Conservation (phyloP, 805 yeast species). For the Starmerella cellae region DNA sequence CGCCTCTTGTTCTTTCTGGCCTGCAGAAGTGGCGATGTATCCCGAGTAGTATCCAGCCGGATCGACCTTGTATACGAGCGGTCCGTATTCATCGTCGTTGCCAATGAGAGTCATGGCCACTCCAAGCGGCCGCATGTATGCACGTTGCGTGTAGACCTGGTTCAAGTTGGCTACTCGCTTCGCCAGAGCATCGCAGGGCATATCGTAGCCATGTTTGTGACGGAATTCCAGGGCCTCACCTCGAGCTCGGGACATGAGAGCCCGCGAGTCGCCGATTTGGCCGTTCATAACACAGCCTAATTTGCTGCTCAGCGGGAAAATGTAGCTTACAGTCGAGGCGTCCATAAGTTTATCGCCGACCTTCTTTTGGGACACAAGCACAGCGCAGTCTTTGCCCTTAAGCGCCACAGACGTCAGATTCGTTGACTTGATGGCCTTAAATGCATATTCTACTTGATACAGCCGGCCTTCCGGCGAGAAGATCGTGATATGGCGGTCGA, state of each 20-base stretch:
- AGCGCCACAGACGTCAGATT: conserved; percentile 82
- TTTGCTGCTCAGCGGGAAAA: conserved; percentile 66
- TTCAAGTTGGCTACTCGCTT: conserved; percentile 92
- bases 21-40: conserved; percentile 83
- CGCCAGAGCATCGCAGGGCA: conserved; percentile 87
- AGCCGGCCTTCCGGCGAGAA: conserved; percentile 97
- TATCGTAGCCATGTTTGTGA: conserved; percentile 89
- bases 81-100: conserved; percentile 81
- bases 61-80: conserved; percentile 81
- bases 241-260: conserved; percentile 79
- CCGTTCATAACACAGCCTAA: conserved; percentile 92
- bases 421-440: conserved; percentile 88
- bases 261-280: conserved; percentile 80
- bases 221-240: conserved; percentile 93
- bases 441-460: conserved; percentile 95
- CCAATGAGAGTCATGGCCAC: conserved; percentile 81
- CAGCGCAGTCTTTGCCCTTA: conserved; percentile 75
- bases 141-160: conserved; percentile 93
- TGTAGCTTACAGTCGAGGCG: conserved; percentile 70
- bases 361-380: conserved; percentile 85
- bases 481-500: conserved; percentile 96
- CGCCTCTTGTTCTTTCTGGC: conserved; percentile 95
- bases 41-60: conserved; percentile 95
- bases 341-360: conserved; percentile 91
- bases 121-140: conserved; percentile 96